Conservation (phyloP, 345 rosid species). For the Rhizophora mangle region DNA sequence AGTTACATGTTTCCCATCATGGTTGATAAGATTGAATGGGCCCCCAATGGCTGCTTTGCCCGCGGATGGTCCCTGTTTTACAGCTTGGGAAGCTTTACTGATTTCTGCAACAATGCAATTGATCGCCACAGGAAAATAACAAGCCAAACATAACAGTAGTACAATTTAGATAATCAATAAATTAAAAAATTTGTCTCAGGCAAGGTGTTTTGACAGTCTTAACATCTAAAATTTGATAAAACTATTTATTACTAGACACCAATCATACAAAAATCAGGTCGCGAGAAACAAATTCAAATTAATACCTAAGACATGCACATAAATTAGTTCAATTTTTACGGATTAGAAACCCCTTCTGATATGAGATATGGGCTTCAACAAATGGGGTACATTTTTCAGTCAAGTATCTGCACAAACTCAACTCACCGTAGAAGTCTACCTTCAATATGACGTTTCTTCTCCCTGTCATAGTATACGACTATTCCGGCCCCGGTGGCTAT, state of each 20-base stretch:
- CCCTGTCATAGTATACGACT: constrained; percentile 55
- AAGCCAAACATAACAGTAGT: not conserved
- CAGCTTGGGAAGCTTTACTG: constrained; percentile 62
- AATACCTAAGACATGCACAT: not conserved
- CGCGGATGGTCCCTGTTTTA: constrained; percentile 88
- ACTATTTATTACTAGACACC: too few relatives aligned
- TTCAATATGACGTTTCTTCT: constrained; percentile 92
- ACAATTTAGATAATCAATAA: not conserved
- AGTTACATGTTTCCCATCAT: constrained; percentile 73
- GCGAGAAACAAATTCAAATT: not conserved
- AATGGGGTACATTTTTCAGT: not conserved
- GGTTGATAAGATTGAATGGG: constrained; percentile 77
- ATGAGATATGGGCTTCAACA: not conserved
- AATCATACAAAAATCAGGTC: too few relatives aligned
- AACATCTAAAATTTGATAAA: too few relatives aligned
- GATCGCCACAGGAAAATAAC: not conserved
- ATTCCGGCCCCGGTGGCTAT: constrained; percentile 76
- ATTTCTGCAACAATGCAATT: constrained; percentile 48
- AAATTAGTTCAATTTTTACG: not conserved
- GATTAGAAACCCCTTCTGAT: not conserved
- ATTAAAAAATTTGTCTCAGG: too few relatives aligned
- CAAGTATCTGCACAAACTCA: not conserved
- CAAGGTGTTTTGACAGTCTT: too few relatives aligned
- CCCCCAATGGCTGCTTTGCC: constrained; percentile 98
- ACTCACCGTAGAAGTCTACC: constrained; percentile 96